Percentiles rank a stretch among this genome's conserved stretches.
These are phyloP conservation scores for Tetrapyrgos nigripes DNA, from an alignment of 1,284 basidiomycete species.

Conservation along the genomic window DNA sequence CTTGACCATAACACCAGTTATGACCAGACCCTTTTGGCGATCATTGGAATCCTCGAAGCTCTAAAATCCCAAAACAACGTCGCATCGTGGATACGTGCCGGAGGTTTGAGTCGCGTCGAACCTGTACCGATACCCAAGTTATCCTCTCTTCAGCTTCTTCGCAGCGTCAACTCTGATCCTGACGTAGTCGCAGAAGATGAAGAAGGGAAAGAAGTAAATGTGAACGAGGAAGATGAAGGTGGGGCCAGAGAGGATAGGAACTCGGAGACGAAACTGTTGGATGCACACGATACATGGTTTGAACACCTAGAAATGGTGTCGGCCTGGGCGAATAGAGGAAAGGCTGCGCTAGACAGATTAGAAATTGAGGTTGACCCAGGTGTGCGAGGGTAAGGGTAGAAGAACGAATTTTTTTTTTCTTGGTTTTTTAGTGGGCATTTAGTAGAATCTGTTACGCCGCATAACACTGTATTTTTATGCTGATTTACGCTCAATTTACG, in stretches of 20 bases:
- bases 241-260: neutral
- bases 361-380: slow-evolving; percentile 9
- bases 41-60: slow-evolving; percentile 64
- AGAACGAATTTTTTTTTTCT: no score
- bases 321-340: slow-evolving; percentile 13
- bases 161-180: neutral
- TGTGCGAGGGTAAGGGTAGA: slow-evolving; percentile 1
- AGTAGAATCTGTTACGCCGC: no score
- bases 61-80: slow-evolving; percentile 56
- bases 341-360: slow-evolving; percentile 3
- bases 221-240: neutral
- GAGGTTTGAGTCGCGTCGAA: slow-evolving; percentile 45
- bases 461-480: no score
- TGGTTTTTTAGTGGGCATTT: no score
- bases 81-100: slow-evolving; percentile 60
- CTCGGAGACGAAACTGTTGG: neutral
- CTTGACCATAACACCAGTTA: slow-evolving; percentile 26
- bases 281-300: slow-evolving; percentile 12
- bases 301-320: slow-evolving; percentile 1
- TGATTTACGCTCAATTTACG: no score
- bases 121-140: neutral
- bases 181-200: neutral
- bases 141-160: neutral
- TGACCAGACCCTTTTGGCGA: slow-evolving; percentile 60
- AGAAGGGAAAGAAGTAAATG: neutral